Evolutionary conservation across 768 basidiomycete species (phyloP).

Genomic region (Mycena indigotica): DNA sequence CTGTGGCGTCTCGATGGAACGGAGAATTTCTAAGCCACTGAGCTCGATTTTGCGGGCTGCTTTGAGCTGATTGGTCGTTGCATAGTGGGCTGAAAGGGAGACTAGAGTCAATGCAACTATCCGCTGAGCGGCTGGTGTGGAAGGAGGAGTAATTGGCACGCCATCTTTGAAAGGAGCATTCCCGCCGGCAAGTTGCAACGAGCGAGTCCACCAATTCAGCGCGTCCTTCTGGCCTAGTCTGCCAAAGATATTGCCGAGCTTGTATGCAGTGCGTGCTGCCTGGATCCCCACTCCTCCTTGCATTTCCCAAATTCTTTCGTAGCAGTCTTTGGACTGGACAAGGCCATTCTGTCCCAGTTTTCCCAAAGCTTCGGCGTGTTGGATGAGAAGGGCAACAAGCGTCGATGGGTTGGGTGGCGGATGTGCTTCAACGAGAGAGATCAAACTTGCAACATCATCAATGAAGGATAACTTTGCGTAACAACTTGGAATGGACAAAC

Average conservation of each 20-base stretch:
- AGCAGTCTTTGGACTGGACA: conserved; percentile 56
- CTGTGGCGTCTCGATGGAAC: conserved; percentile 52
- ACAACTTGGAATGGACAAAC: too few species aligned
- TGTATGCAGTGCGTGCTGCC: conserved; percentile 60
- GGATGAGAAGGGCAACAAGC: conserved; percentile 53
- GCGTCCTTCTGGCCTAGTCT: conserved; percentile 61
- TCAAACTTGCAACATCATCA: too few species aligned
- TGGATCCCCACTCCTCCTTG: conserved; percentile 41
- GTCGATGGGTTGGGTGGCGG: conserved; percentile 52
- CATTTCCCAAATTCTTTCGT: conserved; percentile 59
- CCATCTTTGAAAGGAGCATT: conserved; percentile 25
- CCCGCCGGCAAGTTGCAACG: conserved; percentile 51
- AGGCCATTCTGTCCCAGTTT: conserved; percentile 57
- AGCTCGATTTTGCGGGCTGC: conserved; percentile 63
- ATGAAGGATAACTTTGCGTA: too few species aligned
- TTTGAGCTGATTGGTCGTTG: conserved; percentile 55
- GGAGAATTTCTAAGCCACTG: conserved; percentile 54
- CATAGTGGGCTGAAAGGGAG: conserved; percentile 72
- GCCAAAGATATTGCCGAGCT: conserved; percentile 66
- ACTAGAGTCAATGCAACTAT: conserved; percentile 61
- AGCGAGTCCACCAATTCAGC: conserved; percentile 67
- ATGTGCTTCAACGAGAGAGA: conserved; percentile 46
- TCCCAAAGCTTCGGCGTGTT: conserved; percentile 61
- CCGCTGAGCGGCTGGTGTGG: conserved; percentile 66
- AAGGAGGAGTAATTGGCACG: conserved; percentile 45